Evolutionary conservation across 75 land plant species (phyloP).

Genomic region (Sequoia sempervirens): DNA sequence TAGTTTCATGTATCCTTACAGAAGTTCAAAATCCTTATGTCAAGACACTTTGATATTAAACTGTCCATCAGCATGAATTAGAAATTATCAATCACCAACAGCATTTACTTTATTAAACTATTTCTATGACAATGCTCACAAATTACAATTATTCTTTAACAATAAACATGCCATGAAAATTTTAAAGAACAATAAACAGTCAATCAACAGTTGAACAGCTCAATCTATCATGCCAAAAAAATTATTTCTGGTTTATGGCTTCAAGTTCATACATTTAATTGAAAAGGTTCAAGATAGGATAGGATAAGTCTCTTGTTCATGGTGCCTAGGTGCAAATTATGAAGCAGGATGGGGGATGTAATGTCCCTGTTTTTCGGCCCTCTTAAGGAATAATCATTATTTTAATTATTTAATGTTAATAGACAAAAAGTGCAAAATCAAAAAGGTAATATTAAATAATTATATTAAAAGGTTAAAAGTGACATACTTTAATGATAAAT

Average conservation of each 20-base stretch:
- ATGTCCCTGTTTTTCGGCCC: too few relatives aligned
- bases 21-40: not conserved
- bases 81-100: not conserved
- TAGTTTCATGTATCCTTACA: not conserved
- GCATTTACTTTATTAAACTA: not conserved
- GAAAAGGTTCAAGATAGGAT: not conserved
- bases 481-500: too few relatives aligned
- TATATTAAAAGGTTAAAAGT: too few relatives aligned
- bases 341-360: too few relatives aligned
- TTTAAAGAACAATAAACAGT: not conserved
- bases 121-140: not conserved
- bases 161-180: not conserved
- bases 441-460: too few relatives aligned
- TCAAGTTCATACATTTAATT: not conserved
- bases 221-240: not conserved
- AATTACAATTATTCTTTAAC: not conserved
- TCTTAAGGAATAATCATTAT: too few relatives aligned
- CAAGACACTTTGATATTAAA: not conserved
- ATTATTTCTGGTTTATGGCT: not conserved
- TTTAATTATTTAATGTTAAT: too few relatives aligned
- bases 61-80: not conserved
- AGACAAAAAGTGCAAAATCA: too few relatives aligned
- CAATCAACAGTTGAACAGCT: not conserved
- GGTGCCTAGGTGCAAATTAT: too few relatives aligned
- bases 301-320: too few relatives aligned